A percentile compares a stretch with the other conserved stretches of the same genome.
Evolutionary conservation across 495 filamentous ascomycete species (phyloP).

Genomic region (Ramalina intermedia): DNA sequence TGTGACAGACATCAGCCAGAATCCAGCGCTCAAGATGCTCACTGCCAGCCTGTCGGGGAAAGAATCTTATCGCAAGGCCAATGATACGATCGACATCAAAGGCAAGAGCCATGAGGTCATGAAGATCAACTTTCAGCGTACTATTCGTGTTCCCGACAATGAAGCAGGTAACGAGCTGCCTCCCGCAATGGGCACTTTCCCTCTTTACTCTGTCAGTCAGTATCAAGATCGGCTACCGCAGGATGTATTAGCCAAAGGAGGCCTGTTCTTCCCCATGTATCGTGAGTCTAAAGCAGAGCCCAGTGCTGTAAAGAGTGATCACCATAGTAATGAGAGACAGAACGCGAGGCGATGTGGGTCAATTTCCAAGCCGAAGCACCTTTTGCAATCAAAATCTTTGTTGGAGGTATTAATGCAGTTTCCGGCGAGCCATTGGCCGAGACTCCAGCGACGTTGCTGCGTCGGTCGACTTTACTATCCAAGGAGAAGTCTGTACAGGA

Average conservation of each 20-base stretch:
- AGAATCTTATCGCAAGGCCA: neutral
- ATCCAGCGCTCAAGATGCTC: too few species aligned
- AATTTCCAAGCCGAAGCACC: constrained; percentile 15
- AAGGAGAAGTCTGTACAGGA: constrained; percentile 24
- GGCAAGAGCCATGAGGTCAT: neutral
- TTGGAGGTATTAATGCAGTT: constrained; percentile 34
- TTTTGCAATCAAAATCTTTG: constrained; percentile 31
- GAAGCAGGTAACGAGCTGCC: constrained; percentile 21
- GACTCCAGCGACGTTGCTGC: constrained; percentile 13
- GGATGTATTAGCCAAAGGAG: constrained; percentile 24
- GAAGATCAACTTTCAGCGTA: constrained; percentile 22
- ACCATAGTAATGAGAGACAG: neutral
- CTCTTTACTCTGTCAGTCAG: constrained; percentile 23
- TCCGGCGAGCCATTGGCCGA: constrained; percentile 25
- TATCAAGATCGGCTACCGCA: constrained; percentile 19
- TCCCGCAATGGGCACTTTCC: constrained; percentile 24
- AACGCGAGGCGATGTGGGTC: constrained; percentile 35
- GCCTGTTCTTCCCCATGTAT: constrained; percentile 31
- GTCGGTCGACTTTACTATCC: constrained; percentile 2
- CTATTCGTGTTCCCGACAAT: constrained; percentile 32
- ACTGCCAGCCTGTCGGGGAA: too few species aligned
- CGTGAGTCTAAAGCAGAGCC: constrained; percentile 5
- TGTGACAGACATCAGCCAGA: too few species aligned
- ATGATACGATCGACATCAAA: neutral
- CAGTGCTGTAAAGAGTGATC: neutral